A percentile compares a stretch with the other conserved stretches of the same genome.
Conservation (phyloP, 805 yeast species). For the Zygosaccharomyces gambellarensis region DNA sequence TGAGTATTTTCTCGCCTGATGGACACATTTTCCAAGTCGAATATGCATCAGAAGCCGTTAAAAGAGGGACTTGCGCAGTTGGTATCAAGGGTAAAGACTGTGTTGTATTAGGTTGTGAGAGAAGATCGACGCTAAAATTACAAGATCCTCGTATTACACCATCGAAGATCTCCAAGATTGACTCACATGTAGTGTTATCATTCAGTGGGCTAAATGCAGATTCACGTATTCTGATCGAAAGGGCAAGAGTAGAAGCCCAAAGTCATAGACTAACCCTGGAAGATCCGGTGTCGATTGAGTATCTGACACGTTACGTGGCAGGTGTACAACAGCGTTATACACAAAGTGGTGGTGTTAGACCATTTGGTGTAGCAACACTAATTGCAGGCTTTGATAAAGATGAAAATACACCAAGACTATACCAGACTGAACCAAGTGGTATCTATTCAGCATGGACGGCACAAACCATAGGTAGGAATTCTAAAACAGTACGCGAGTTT, state of each 20-base stretch:
- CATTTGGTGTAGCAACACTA: conserved; percentile 92
- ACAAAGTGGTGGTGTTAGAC: conserved; percentile 97
- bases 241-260: conserved; percentile 95
- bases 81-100: conserved; percentile 88
- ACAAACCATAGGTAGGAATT: conserved; percentile 90
- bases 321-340: conserved; percentile 96
- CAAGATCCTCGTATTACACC: conserved; percentile 98
- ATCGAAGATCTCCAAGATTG: conserved; percentile 85
- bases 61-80: conserved; percentile 96
- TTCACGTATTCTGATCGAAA: conserved; percentile 89
- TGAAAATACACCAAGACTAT: conserved; percentile 74
- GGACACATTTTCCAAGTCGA: conserved; percentile 99
- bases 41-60: conserved; percentile 95
- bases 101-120: conserved; percentile 94
- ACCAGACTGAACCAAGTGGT: conserved; percentile 96
- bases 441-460: conserved; percentile 98
- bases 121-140: conserved; percentile 87
- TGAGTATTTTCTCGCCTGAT: conserved; percentile 97
- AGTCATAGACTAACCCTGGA: conserved; percentile 90
- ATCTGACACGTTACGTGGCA: conserved; percentile 91
- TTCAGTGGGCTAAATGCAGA: conserved; percentile 99
- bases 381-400: conserved; percentile 89
- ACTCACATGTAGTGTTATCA: conserved; percentile 83
- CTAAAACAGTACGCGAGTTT: conserved; percentile 92
- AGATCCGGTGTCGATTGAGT: conserved; percentile 88